Conservation (phyloP, 2,329 filamentous ascomycete genomes). For the Diaporthe sp. region DNA sequence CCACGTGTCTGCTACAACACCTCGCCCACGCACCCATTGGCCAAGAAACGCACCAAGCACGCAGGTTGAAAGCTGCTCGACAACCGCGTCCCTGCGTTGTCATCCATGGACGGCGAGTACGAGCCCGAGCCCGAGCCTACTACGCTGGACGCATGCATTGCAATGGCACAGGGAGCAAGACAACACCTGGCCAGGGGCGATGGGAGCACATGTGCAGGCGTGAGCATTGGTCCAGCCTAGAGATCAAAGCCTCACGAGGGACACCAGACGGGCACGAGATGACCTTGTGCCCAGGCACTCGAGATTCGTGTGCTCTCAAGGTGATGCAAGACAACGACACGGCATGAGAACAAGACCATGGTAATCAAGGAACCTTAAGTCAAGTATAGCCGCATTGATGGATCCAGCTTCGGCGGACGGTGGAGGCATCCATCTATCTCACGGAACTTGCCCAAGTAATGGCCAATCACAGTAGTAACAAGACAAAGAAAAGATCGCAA, state of each 20-base stretch:
- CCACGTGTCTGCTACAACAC: constrained; percentile 29
- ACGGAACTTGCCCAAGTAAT: neutral
- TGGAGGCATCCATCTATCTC: neutral
- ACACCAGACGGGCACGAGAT: neutral
- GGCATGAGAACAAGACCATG: neutral
- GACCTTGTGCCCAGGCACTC: neutral
- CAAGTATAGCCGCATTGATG: neutral
- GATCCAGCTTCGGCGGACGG: neutral
- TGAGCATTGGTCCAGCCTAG: neutral
- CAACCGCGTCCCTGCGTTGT: neutral
- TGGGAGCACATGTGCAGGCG: neutral
- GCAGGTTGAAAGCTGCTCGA: neutral
- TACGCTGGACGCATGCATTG: neutral
- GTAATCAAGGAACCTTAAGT: neutral
- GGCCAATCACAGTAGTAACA: neutral
- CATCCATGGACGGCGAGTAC: neutral
- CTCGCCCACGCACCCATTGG: neutral
- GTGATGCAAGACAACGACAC: neutral
- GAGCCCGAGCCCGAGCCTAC: constrained; percentile 5
- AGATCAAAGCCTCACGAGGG: neutral
- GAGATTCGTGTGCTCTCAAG: neutral
- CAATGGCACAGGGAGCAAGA: neutral
- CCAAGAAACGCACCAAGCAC: constrained; percentile 1
- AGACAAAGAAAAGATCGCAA: neutral
- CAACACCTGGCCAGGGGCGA: neutral